Percentiles rank a stretch among this genome's conserved stretches.
These are phyloP conservation scores for Phytophthora pseudosyringae DNA, from an alignment of 352 stramenopile genomes.

Conservation along the genomic window DNA sequence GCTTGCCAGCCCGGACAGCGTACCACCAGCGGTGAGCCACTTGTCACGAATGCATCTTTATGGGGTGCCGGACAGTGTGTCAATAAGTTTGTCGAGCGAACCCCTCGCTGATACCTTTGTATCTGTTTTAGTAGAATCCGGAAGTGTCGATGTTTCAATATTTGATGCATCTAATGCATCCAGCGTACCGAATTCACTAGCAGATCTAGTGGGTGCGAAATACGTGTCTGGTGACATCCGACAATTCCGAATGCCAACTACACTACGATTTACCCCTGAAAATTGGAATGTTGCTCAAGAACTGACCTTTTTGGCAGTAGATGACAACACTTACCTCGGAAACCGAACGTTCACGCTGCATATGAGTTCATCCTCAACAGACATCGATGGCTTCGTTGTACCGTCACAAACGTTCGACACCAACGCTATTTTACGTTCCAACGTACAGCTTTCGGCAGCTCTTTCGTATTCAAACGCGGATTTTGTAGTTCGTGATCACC, in stretches of 20 bases:
- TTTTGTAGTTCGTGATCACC: conserved; percentile 49
- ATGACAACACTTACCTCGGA: conserved; percentile 67
- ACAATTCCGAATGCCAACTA: conserved; percentile 47
- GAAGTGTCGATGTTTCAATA: conserved; percentile 35
- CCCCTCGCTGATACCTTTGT: conserved; percentile 56
- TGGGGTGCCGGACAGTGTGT: conserved; percentile 37
- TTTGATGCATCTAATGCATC: conserved; percentile 54
- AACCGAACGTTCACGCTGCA: conserved; percentile 56
- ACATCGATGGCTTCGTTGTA: conserved; percentile 31
- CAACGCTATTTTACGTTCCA: conserved; percentile 27
- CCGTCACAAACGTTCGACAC: conserved; percentile 40
- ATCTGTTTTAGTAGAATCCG: conserved; percentile 35
- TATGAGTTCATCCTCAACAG: conserved; percentile 36
- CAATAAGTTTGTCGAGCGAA: conserved; percentile 62
- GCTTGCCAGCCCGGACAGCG: conserved; percentile 35
- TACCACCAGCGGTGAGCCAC: conserved; percentile 40
- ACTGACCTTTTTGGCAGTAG: conserved; percentile 59
- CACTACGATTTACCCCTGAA: conserved; percentile 54
- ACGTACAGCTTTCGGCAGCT: conserved; percentile 23
- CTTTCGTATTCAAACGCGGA: conserved; percentile 49
- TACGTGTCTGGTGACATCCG: conserved; percentile 52
- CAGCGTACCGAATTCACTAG: conserved; percentile 13
- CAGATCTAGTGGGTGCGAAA: conserved; percentile 33
- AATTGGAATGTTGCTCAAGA: conserved; percentile 65
- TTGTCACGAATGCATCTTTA: conserved; percentile 68